Evolutionary conservation across 2,329 filamentous ascomycete genomes (phyloP), one percentile per base, ranked within the genome.

Genomic region (Cladophialophora chaetospira): DNA sequence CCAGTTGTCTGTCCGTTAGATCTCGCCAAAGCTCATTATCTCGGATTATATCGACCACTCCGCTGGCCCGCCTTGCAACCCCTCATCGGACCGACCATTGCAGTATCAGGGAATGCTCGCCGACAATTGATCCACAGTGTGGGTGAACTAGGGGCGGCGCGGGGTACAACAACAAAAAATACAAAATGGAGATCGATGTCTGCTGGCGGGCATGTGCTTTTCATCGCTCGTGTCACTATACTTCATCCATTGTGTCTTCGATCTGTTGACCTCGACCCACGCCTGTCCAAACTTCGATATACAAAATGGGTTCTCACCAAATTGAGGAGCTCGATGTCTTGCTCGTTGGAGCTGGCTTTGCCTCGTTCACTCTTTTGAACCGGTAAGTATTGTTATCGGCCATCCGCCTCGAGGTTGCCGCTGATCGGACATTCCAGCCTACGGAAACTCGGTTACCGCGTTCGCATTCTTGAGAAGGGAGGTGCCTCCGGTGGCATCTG

Each of bases 401-500:
- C 21, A 11, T 43, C 25, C 29, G 36, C 35, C 19, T 19, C 6
- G 21, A 13, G 19, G 17, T 42, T 26, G 44, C 26, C 5, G 9
- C 29, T 6, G 13, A 31, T 28, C n/a, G n/a, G n/a, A n/a, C n/a
- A n/a, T 28, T 29, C 15, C 28, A 59, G 76, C 0, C 73, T 82
- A 6, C 77, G 80, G 2, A 76, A 82, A 9, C 71, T 73, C 4
- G 81, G 81, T 1, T 68, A 77, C 28, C 77, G 75, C 6, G 69
- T 74, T 1, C 72, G 75, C 17, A 72, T 84, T 17, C 79, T 78
- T 59, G 82, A 85, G 58, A 78, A 79, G 0, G 82, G 77, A 4
- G 71, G 73, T 4, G 75, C 77, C 42, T 65, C 74, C 0, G 60
- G 62, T 29, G 72, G 72, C 11, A 69, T 71, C 11, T 74, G 72